Conservation (phyloP, 2,329 filamentous ascomycete genomes). For the Diplodia seriata region DNA sequence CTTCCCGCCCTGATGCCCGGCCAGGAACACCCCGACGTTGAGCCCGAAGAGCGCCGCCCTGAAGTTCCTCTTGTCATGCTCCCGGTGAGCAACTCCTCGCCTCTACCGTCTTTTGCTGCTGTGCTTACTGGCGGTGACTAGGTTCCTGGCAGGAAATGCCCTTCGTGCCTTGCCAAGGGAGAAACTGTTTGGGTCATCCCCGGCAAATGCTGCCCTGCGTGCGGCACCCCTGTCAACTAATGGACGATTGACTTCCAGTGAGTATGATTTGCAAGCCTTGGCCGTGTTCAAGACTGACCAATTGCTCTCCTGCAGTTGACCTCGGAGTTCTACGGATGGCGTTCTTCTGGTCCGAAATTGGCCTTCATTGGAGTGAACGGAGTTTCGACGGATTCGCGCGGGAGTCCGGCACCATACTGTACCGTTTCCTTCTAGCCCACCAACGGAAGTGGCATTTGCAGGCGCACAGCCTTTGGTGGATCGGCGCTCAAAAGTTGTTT, state of each 20-base stretch:
- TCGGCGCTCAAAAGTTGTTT: conserved; percentile 29
- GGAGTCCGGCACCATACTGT: conserved; percentile 19
- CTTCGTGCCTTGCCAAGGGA: conserved; percentile 49
- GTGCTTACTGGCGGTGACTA: conserved; percentile 34
- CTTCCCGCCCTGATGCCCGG: conserved; percentile 31
- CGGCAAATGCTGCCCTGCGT: conserved; percentile 49
- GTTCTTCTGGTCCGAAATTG: conserved; percentile 20
- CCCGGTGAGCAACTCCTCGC: conserved; percentile 40
- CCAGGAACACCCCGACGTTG: conserved; percentile 14
- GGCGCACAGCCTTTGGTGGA: conserved; percentile 16
- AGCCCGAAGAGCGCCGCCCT: conserved; percentile 31
- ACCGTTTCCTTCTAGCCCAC: conserved; percentile 17
- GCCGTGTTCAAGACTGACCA: neutral
- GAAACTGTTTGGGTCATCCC: conserved; percentile 51
- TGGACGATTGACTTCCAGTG: conserved; percentile 8
- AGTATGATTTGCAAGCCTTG: neutral
- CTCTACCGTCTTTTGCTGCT: neutral
- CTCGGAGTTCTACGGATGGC: conserved; percentile 27
- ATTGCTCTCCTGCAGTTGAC: conserved; percentile 1
- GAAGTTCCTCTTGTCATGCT: conserved; percentile 44
- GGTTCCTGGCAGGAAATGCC: conserved; percentile 51
- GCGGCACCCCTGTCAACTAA: conserved; percentile 50
- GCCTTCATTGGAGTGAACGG: conserved; percentile 6
- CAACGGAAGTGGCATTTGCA: conserved; percentile 15
- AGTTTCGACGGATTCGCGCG: conserved; percentile 9